These are phyloP conservation scores for Tetradesmus lagerheimii DNA, from an alignment of 139 green algal genomes.

Conservation along the genomic window DNA sequence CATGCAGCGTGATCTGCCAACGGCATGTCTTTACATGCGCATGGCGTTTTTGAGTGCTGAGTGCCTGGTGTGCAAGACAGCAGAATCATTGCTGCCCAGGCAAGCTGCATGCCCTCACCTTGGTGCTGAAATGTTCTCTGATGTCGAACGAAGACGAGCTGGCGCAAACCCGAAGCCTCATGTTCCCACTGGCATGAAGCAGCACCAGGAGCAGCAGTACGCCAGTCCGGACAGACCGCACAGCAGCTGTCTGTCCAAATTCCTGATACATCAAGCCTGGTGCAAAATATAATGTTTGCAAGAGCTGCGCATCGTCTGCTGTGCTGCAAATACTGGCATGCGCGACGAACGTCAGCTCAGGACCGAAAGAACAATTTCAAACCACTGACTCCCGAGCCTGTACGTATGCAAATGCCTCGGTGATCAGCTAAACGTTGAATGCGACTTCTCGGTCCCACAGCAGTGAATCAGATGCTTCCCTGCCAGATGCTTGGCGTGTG, in stretches of 20 bases:
- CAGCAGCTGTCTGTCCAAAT: background rate
- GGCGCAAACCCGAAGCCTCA: slow-evolving; percentile 5
- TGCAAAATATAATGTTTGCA: background rate
- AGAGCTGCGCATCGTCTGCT: background rate
- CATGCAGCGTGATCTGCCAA: background rate
- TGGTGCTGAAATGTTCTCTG: slow-evolving; percentile 30
- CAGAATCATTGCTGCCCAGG: too few species aligned
- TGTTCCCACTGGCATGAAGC: background rate
- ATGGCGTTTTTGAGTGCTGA: background rate
- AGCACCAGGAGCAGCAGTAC: background rate
- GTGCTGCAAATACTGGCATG: background rate
- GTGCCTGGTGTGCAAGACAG: too few species aligned
- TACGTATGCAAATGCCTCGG: too few species aligned
- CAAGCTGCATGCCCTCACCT: background rate
- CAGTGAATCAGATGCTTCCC: background rate
- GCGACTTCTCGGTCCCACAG: background rate
- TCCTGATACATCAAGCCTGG: background rate
- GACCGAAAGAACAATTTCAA: background rate
- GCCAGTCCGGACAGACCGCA: background rate
- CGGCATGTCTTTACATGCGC: background rate
- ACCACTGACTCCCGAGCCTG: too few species aligned
- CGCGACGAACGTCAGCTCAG: background rate
- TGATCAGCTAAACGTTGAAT: background rate
- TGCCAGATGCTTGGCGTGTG: background rate
- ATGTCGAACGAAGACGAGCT: slow-evolving; percentile 18